Conservation (phyloP, 306 rosid genomes). For the Quercus ilex region DNA sequence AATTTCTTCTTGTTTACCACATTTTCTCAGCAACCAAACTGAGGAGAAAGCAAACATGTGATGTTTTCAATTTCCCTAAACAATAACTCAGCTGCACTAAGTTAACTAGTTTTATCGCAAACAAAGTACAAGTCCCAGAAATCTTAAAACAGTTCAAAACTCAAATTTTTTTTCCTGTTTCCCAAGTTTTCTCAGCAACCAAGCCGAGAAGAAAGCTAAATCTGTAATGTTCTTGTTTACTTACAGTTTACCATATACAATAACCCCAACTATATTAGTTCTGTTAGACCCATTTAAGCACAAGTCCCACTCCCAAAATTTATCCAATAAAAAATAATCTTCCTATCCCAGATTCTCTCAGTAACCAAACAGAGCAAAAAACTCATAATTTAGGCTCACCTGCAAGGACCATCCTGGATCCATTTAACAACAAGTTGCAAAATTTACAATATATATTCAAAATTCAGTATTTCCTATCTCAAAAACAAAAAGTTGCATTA, state of each 20-base stretch:
- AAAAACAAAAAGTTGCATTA: background rate
- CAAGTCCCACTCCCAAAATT: background rate
- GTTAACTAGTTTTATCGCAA: background rate
- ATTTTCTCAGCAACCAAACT: background rate
- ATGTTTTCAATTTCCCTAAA: background rate
- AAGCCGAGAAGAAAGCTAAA: background rate
- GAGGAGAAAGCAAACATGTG: background rate
- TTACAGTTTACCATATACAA: background rate
- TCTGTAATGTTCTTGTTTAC: background rate
- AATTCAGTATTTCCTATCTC: too few relatives aligned
- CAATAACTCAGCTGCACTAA: background rate
- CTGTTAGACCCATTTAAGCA: background rate
- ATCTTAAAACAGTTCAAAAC: background rate
- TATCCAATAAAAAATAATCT: background rate
- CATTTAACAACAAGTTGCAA: too few relatives aligned
- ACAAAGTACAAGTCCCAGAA: background rate
- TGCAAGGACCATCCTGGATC: constrained; percentile 17
- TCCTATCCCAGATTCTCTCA: background rate
- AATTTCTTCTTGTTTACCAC: background rate
- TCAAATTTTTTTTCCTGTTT: background rate
- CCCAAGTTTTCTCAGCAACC: background rate
- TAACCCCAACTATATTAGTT: background rate
- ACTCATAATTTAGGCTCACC: constrained; percentile 24
- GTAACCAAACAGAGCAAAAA: background rate
- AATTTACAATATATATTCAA: too few relatives aligned